Conservation (phyloP, 2,329 filamentous ascomycete species). For the Beauveria asiatica region DNA sequence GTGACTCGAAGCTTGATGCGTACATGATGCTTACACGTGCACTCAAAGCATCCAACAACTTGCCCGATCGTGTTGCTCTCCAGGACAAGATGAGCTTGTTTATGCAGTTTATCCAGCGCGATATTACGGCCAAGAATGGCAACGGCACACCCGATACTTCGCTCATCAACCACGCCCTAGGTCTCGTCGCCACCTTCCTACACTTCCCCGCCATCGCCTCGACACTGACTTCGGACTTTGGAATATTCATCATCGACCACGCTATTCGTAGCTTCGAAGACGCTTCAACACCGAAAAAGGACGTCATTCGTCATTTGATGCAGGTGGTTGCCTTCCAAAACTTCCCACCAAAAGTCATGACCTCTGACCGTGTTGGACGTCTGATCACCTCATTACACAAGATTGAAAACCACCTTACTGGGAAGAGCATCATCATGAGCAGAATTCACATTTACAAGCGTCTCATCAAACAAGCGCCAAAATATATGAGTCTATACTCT, state of each 20-base stretch:
- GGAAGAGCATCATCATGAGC: slow-evolving; percentile 72
- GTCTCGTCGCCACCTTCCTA: slow-evolving; percentile 67
- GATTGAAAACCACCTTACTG: slow-evolving; percentile 64
- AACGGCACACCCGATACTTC: slow-evolving; percentile 54
- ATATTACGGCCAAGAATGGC: slow-evolving; percentile 56
- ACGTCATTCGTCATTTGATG: slow-evolving; percentile 69
- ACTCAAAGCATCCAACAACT: slow-evolving; percentile 71
- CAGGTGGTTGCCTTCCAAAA: slow-evolving; percentile 73
- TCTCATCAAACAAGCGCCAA: slow-evolving; percentile 61
- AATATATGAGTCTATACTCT: slow-evolving; percentile 60
- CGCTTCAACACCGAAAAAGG: slow-evolving; percentile 55
- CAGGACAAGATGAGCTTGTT: slow-evolving; percentile 69
- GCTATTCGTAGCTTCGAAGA: slow-evolving; percentile 68
- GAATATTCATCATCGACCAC: slow-evolving; percentile 70
- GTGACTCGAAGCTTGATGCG: slow-evolving; percentile 69
- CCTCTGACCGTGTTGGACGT: slow-evolving; percentile 57
- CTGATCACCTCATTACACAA: slow-evolving; percentile 63
- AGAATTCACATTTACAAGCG: slow-evolving; percentile 72
- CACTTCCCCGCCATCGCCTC: slow-evolving; percentile 63
- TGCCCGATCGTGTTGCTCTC: slow-evolving; percentile 66
- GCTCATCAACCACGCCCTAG: slow-evolving; percentile 69
- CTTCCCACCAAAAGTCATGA: slow-evolving; percentile 69
- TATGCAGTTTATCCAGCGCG: slow-evolving; percentile 74
- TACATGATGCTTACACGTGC: slow-evolving; percentile 72
- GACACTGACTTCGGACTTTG: slow-evolving; percentile 69